A percentile compares a stretch with the other conserved stretches of the same genome.
Evolutionary conservation across 768 basidiomycete genomes (phyloP).

Genomic region (Cyclocybe aegerita): DNA sequence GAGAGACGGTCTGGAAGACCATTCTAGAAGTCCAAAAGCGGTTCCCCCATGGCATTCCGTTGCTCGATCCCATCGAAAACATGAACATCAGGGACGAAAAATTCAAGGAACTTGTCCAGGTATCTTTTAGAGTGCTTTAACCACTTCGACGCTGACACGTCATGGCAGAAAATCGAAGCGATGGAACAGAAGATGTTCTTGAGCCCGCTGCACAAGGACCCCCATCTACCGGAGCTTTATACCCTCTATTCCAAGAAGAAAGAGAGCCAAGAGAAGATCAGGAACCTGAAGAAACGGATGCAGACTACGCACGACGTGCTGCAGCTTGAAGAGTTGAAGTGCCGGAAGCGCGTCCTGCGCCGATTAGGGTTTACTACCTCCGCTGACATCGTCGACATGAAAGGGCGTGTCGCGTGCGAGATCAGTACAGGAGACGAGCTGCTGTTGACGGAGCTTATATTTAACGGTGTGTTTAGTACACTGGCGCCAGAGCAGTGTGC

Average conservation of each 20-base stretch:
- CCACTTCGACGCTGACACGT: neutral
- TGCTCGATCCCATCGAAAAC: constrained; percentile 90
- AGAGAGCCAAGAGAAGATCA: constrained; percentile 64
- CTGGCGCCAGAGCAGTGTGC: constrained; percentile 91
- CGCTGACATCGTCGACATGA: constrained; percentile 95
- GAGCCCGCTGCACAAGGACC: constrained; percentile 77
- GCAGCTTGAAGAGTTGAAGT: constrained; percentile 95
- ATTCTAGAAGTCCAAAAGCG: constrained; percentile 88
- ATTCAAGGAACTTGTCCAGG: constrained; percentile 84
- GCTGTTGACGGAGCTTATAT: constrained; percentile 93
- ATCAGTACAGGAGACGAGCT: constrained; percentile 97
- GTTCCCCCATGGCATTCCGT: constrained; percentile 82
- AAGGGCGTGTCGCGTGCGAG: constrained; percentile 97
- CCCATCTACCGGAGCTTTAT: constrained; percentile 79
- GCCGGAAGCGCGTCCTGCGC: constrained; percentile 89
- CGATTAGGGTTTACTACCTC: constrained; percentile 87
- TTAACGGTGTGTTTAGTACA: constrained; percentile 94
- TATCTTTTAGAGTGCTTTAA: constrained; percentile 27
- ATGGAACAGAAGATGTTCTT: constrained; percentile 86
- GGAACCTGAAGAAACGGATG: constrained; percentile 81
- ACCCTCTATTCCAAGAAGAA: constrained; percentile 78
- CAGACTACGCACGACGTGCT: constrained; percentile 89
- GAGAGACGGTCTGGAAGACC: constrained; percentile 88
- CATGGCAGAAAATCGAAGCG: constrained; percentile 78
- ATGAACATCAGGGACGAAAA: constrained; percentile 96